Base-by-base conservation (phyloP, 176 grass and related monocot species). In the Luzula sylvatica region DNA sequence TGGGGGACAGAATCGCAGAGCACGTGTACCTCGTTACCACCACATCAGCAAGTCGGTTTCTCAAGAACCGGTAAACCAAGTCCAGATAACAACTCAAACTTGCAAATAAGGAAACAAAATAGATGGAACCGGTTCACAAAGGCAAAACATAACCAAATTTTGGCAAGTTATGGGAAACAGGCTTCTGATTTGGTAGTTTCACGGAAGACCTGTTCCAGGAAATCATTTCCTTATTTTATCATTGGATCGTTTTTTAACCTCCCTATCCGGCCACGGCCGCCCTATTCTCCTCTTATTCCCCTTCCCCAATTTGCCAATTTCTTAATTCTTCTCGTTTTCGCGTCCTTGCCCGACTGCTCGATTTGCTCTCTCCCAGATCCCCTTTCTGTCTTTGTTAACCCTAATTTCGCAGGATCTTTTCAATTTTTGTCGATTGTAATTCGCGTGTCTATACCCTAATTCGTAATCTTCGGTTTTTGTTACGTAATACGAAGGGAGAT, bases 261-360 rank as follows among this genome's bases (percentile, higher is more conserved):
- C 65, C 30, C 65, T 29, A 56, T 56, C 65, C 52, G 14, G 35
- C 50, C 20, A 32, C 52, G 14, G 35, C 50, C 20, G 50, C 49
- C 50, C 20, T 23, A 38, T 48, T 38, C 5, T 20, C 9, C 20
- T 16, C 22, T 14, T 35, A 26, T 56, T 32, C 39, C 19, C 26
- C 21, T 53, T 27, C 11, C 11, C 52, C 56, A 39, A 59, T 59
- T 19, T 23, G 30, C 1, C 42, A 26, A 54, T 38, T 68, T 17
- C 42, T 20, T 55, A 28, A 23, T 12, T 35, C 47, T n/a, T n/a
- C n/a, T n/a, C n/a, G 15, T 17, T 65, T 16, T 66, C 52, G 25
- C 30, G 32, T 24, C n/a, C 20, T 42, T 48, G 16, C 50, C 54
- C 43, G 43, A 15, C 14, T 17, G 14, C 3, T 61, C 56, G 14